Evolutionary conservation across 176 grass and related monocot species (phyloP).

Genomic region (Aegilops tauschii): DNA sequence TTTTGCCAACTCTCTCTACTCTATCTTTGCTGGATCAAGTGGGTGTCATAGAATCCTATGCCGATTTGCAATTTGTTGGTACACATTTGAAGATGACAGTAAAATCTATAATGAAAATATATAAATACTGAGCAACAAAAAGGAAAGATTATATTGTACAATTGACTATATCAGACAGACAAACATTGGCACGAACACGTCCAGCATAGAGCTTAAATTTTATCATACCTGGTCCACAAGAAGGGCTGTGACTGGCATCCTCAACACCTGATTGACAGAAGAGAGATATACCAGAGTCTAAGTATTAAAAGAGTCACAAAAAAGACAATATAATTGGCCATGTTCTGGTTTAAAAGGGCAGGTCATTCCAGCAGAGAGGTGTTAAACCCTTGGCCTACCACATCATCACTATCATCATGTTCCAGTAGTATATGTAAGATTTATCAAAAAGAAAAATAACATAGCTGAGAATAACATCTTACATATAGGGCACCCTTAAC

Average conservation of each 20-base stretch:
- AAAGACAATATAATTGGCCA: neutral
- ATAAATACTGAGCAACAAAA: neutral
- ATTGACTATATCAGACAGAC: conserved; percentile 8
- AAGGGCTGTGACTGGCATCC: conserved; percentile 70
- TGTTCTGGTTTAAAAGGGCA: neutral
- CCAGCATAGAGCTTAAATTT: neutral
- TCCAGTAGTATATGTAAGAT: neutral
- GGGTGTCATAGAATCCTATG: neutral
- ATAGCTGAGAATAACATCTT: conserved; percentile 40
- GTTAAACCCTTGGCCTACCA: neutral
- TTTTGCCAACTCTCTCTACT: neutral
- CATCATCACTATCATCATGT: neutral
- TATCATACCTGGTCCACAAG: conserved; percentile 71
- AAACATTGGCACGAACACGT: neutral
- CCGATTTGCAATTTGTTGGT: neutral
- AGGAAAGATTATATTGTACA: neutral
- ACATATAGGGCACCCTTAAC: conserved; percentile 97
- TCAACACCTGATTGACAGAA: conserved; percentile 64
- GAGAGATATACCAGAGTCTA: conserved; percentile 11
- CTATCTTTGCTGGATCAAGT: neutral
- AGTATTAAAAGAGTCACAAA: neutral
- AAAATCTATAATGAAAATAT: conserved; percentile 1
- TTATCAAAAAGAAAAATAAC: neutral
- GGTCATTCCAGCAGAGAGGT: conserved; percentile 23
- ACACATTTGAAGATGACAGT: conserved; percentile 6